Evolutionary conservation across 768 basidiomycete species (phyloP).

Genomic region (Lentinula guzmanii): DNA sequence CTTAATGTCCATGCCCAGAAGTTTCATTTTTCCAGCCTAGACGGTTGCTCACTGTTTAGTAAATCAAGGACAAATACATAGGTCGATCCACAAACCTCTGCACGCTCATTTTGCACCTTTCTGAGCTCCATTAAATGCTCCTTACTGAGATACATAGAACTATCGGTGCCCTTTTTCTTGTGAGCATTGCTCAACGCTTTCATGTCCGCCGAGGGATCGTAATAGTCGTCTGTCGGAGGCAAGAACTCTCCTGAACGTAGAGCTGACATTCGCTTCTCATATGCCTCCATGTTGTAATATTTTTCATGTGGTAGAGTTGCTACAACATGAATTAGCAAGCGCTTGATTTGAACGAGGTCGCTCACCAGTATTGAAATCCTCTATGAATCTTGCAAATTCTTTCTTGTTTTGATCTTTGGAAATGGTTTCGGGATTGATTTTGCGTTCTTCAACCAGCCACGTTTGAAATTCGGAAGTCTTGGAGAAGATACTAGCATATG

Average conservation of each 20-base stretch:
- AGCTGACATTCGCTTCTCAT: slow-evolving; percentile 79
- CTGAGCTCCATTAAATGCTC: slow-evolving; percentile 81
- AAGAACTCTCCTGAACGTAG: slow-evolving; percentile 80
- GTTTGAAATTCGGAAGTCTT: slow-evolving; percentile 85
- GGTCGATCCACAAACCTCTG: slow-evolving; percentile 47
- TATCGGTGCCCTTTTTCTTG: slow-evolving; percentile 61
- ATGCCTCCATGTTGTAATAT: slow-evolving; percentile 86
- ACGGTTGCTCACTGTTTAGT: background rate
- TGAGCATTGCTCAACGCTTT: slow-evolving; percentile 66
- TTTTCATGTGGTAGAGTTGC: slow-evolving; percentile 94
- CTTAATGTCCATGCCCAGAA: slow-evolving; percentile 83
- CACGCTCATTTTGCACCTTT: slow-evolving; percentile 78
- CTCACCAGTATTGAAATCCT: slow-evolving; percentile 79
- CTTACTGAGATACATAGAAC: slow-evolving; percentile 69
- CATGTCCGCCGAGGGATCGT: slow-evolving; percentile 84
- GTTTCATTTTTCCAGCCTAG: slow-evolving; percentile 78
- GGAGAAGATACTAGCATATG: slow-evolving; percentile 58
- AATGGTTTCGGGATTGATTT: slow-evolving; percentile 84
- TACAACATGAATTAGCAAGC: slow-evolving; percentile 19
- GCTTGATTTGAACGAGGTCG: background rate
- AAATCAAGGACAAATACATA: background rate
- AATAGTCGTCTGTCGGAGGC: slow-evolving; percentile 63
- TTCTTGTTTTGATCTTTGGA: slow-evolving; percentile 83
- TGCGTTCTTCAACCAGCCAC: slow-evolving; percentile 92
- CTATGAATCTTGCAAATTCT: slow-evolving; percentile 76